Percentiles rank a stretch among this genome's conserved stretches.
These are phyloP conservation scores for Samsoniella hepiali DNA, from an alignment of 2,329 filamentous ascomycete genomes.

Conservation along the genomic window DNA sequence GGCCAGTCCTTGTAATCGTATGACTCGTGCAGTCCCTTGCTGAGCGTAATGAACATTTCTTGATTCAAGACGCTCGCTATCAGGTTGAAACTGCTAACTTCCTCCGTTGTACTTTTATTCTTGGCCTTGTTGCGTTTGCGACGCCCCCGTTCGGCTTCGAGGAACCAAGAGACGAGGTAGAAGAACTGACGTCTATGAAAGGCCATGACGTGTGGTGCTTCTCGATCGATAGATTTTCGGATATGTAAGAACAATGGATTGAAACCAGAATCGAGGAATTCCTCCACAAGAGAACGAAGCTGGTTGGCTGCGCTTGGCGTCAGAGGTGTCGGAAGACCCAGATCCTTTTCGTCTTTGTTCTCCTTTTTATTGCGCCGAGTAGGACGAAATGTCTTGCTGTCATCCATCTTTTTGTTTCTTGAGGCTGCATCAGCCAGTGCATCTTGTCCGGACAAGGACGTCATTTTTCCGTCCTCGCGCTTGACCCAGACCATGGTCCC, in stretches of 20 bases:
- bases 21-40: conserved; percentile 73
- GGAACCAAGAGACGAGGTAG: conserved; percentile 89
- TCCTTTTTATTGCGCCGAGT: conserved; percentile 62
- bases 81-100: conserved; percentile 75
- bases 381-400: conserved; percentile 84
- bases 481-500: conserved; percentile 98
- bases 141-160: conserved; percentile 77
- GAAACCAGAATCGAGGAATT: conserved; percentile 93
- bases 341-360: conserved; percentile 65
- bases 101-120: conserved; percentile 45
- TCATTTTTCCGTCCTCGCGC: conserved; percentile 77
- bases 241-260: conserved; percentile 86
- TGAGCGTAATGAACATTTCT: conserved; percentile 88
- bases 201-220: conserved; percentile 75
- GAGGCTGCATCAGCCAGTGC: conserved; percentile 70
- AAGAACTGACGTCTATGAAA: conserved; percentile 85
- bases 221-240: conserved; percentile 84
- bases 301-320: conserved; percentile 71
- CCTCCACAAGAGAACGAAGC: conserved; percentile 78
- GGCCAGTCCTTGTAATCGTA: conserved; percentile 84
- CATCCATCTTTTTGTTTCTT: conserved; percentile 85
- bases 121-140: conserved; percentile 56
- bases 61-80: conserved; percentile 90
- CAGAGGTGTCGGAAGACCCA: conserved; percentile 69
- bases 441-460: conserved; percentile 84